phyloP scores from a whole-genome alignment of 2,329 filamentous ascomycete species.

The Endocalyx cinctus region DNA sequence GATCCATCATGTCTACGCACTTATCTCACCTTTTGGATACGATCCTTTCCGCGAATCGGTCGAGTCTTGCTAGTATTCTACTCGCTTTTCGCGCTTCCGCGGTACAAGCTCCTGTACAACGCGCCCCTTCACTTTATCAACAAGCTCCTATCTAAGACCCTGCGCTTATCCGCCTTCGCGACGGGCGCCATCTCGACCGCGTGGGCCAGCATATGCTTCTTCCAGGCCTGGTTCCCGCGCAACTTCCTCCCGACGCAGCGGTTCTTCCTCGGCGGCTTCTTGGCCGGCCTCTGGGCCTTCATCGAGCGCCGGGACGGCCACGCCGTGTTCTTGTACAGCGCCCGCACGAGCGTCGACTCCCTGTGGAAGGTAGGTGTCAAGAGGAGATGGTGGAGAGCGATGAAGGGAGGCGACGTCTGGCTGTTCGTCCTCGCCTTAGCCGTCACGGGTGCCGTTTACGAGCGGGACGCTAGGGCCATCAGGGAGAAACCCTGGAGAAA shows the following conservation, averaged over 20 bases:
- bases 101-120: conserved; percentile 63
- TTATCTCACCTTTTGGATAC: conserved; percentile 82
- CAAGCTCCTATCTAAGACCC: conserved; percentile 60
- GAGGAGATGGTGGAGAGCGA: conserved; percentile 78
- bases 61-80: conserved; percentile 76
- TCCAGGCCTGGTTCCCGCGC: conserved; percentile 74
- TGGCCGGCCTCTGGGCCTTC: conserved; percentile 82
- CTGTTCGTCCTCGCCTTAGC: conserved; percentile 78
- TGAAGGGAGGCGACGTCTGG: conserved; percentile 78
- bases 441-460: conserved; percentile 72
- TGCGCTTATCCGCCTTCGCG: conserved; percentile 72
- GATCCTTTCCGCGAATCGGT: conserved; percentile 72
- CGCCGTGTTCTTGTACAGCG: conserved; percentile 72
- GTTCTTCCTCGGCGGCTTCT: conserved; percentile 83
- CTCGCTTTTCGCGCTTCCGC: conserved; percentile 64
- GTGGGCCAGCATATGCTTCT: conserved; percentile 87
- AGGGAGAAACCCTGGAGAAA: conserved; percentile 65
- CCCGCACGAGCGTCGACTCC: conserved; percentile 73
- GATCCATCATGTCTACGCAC: conserved; percentile 86
- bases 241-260: conserved; percentile 73
- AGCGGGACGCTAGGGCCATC: conserved; percentile 64
- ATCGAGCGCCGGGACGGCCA: conserved; percentile 63
- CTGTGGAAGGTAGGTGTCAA: conserved; percentile 94
- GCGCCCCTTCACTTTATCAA: conserved; percentile 65
- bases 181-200: conserved; percentile 79